These are phyloP conservation scores for Torulaspora microellipsoides DNA, from an alignment of 805 yeast species.

Conservation along the genomic window DNA sequence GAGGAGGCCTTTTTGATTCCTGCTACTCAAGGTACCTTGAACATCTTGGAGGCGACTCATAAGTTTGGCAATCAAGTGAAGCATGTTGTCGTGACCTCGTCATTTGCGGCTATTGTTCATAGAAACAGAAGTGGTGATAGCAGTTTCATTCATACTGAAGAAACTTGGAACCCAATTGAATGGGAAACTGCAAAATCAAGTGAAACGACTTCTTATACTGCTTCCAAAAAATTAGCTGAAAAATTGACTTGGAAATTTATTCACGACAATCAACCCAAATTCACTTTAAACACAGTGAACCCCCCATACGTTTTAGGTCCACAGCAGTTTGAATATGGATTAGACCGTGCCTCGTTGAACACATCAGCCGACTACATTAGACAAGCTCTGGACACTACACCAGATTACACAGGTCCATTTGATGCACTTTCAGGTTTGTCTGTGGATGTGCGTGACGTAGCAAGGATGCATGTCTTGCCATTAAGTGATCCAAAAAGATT, in stretches of 20 bases:
- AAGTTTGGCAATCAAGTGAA: constrained; percentile 39
- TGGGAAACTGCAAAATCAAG: constrained; percentile 16
- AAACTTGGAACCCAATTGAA: constrained; percentile 36
- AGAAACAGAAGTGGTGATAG: constrained; percentile 12
- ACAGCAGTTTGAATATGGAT: constrained; percentile 39
- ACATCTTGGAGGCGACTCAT: constrained; percentile 44
- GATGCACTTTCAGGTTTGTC: constrained; percentile 37
- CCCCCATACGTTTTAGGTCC: constrained; percentile 49
- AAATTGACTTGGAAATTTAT: constrained; percentile 49
- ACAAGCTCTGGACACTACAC: constrained; percentile 33
- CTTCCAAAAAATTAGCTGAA: constrained; percentile 52
- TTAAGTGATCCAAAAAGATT: constrained; percentile 37
- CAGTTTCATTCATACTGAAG: constrained; percentile 30
- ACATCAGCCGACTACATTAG: constrained; percentile 31
- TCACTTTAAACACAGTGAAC: constrained; percentile 37
- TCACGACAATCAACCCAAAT: constrained; percentile 29
- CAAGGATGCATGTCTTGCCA: constrained; percentile 47
- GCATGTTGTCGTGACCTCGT: constrained; percentile 52
- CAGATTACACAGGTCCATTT: constrained; percentile 42
- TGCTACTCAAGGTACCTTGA: constrained; percentile 53
- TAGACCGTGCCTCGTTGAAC: constrained; percentile 34
- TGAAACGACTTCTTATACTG: constrained; percentile 33
- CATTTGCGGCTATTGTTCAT: constrained; percentile 46
- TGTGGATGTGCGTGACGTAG: constrained; percentile 54
- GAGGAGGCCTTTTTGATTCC: constrained; percentile 52